These are phyloP conservation scores for Epichloe baconii DNA, from an alignment of 2,329 filamentous ascomycete species.

Conservation along the genomic window DNA sequence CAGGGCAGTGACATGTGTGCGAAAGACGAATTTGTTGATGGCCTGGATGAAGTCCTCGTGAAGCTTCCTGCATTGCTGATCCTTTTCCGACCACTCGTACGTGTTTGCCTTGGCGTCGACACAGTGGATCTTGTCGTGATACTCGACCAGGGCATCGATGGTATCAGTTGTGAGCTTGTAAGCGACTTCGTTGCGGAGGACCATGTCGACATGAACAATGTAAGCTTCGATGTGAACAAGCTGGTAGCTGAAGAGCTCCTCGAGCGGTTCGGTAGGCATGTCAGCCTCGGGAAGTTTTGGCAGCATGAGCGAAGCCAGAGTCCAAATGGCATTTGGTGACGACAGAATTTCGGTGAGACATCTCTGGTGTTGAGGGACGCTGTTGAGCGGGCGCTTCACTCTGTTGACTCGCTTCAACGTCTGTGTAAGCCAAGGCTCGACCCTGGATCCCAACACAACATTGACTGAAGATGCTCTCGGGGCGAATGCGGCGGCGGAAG, in stretches of 20 bases:
- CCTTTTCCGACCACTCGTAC: conserved; percentile 94
- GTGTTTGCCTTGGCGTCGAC: conserved; percentile 79
- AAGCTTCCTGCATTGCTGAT: conserved; percentile 89
- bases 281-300: conserved; percentile 80
- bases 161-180: conserved; percentile 95
- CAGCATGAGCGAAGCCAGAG: conserved; percentile 81
- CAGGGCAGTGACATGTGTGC: conserved; percentile 74
- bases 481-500: conserved; percentile 91
- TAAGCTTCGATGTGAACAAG: conserved; percentile 91
- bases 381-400: conserved; percentile 94
- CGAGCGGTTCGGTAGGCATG: conserved; percentile 68
- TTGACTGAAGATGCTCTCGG: conserved; percentile 82
- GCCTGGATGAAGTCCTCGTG: conserved; percentile 95
- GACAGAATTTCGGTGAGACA: conserved; percentile 93
- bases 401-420: conserved; percentile 94
- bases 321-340: conserved; percentile 85
- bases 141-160: conserved; percentile 85
- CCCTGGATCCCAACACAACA: conserved; percentile 81
- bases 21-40: conserved; percentile 93
- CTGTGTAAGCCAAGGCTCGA: conserved; percentile 93
- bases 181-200: conserved; percentile 90
- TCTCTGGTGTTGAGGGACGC: conserved; percentile 85
- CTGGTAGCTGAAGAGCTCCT: conserved; percentile 86
- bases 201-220: conserved; percentile 98
- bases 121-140: conserved; percentile 92